A percentile compares a stretch with the other conserved stretches of the same genome.
Conservation (phyloP, 1,284 basidiomycete species). For the Schizophyllum amplum region DNA sequence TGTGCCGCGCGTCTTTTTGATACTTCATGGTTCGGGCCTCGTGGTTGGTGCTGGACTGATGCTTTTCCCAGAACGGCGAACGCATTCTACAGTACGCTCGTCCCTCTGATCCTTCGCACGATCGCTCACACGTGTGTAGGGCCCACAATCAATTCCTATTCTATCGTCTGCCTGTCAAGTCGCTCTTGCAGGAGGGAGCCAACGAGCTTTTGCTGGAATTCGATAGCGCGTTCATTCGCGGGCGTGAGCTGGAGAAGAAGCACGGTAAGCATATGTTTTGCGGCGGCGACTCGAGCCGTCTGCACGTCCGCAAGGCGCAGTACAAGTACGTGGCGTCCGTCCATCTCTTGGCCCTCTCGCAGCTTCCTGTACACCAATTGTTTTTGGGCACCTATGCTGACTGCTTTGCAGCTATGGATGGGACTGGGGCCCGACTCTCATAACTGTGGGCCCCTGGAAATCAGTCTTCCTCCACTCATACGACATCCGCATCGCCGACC, state of each 20-base stretch:
- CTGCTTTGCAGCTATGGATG: constrained; percentile 58
- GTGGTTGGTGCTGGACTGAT: too few species aligned
- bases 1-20: neutral
- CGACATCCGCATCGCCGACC: constrained; percentile 49
- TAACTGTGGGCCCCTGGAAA: constrained; percentile 77
- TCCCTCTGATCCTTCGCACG: constrained; percentile 2
- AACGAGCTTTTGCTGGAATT: constrained; percentile 73
- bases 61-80: constrained; percentile 57
- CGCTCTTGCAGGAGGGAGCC: constrained; percentile 40
- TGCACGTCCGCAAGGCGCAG: constrained; percentile 85
- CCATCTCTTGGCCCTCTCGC: neutral
- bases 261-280: constrained; percentile 57
- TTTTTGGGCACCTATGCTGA: neutral
- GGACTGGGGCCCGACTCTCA: constrained; percentile 80
- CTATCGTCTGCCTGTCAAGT: constrained; percentile 54
- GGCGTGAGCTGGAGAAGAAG: constrained; percentile 55
- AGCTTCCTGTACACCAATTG: constrained; percentile 1
- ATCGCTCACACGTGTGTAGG: constrained; percentile 22
- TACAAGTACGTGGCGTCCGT: constrained; percentile 52
- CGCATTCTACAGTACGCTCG: constrained; percentile 58
- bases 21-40: neutral
- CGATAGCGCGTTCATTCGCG: constrained; percentile 70
- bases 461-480: constrained; percentile 69
- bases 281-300: constrained; percentile 83
- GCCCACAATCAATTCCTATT: constrained; percentile 75